These are phyloP conservation scores for Fonsecaea nubica DNA, from an alignment of 2,329 filamentous ascomycete genomes.

Conservation along the genomic window DNA sequence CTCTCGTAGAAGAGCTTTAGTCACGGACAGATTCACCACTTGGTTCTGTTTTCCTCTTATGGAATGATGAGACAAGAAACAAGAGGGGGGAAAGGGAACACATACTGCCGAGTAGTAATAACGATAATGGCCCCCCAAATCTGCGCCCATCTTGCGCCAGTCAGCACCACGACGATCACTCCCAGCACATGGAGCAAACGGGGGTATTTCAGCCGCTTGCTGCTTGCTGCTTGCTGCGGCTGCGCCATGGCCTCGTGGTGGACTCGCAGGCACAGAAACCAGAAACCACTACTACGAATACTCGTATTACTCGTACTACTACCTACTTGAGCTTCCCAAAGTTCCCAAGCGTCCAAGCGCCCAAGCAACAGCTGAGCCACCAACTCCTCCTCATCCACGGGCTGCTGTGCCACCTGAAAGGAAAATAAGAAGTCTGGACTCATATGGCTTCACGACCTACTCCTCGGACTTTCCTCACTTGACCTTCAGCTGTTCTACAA, in stretches of 20 bases:
- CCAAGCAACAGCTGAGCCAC: constrained; percentile 21
- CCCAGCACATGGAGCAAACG: background rate
- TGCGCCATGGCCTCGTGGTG: background rate
- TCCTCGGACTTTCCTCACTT: background rate
- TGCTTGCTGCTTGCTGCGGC: background rate
- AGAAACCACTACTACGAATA: too few relatives aligned
- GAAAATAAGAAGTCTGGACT: background rate
- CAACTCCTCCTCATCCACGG: background rate
- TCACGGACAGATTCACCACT: background rate
- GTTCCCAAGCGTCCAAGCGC: background rate
- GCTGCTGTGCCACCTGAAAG: constrained; percentile 18
- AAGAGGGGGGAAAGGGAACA: background rate
- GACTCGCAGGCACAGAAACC: too few relatives aligned
- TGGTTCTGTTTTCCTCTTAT: too few relatives aligned
- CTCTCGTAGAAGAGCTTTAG: background rate
- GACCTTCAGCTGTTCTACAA: background rate
- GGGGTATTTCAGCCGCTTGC: background rate
- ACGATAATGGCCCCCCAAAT: background rate
- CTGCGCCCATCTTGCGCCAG: constrained; percentile 3
- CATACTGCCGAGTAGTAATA: background rate
- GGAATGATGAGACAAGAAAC: background rate
- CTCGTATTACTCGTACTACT: too few relatives aligned
- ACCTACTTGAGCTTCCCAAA: too few relatives aligned
- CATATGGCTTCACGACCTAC: background rate
- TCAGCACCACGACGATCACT: constrained; percentile 12